Evolutionary conservation across 2,329 filamentous ascomycete genomes (phyloP), one percentile per base, ranked within the genome.

Genomic region (Trichoderma arundinaceum): DNA sequence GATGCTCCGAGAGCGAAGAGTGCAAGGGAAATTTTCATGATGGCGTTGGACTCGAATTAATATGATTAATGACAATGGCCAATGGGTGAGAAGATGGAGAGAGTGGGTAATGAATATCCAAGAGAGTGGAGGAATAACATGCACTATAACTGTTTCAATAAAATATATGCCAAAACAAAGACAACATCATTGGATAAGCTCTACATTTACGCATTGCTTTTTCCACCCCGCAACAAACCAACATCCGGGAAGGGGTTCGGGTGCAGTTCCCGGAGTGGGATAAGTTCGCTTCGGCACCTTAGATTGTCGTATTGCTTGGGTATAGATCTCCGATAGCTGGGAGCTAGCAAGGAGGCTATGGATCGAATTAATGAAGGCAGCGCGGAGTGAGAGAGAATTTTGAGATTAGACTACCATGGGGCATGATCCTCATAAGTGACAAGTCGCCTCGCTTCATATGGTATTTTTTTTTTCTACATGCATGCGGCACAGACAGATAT

Each of bases 1-100:
- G 39, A 15, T 64, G 68, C 41, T 15, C 67, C 61, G 41, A 71
- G 63, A 4, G 66, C 48, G 51, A 66, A 48, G 35, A 68, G 44
- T 15, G 44, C 32, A 6, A 35, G 7, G 15, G 9, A 33, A n/a
- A 35, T 13, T 48, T 41, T 59, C 41, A 59, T 59, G n/a, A 28
- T 52, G 22, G 48, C 3, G 19, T 2, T 28, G 7, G 22, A 22
- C 35, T 38, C 35, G 35, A 38, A 38, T 38, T 7, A n/a, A 46
- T 7, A n/a, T 7, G 13, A 22, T 22, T 7, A 13, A 38, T 10
- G 35, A 6, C 6, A 6, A 10, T 38, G 35, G 35, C 10, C 35
- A 6, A 38, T 10, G 7, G 3, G 7, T 38, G 35, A 38, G 7
- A 2, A 10, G 10, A 38, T 38, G 35, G 35, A 10, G 35, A 38